Base-by-base conservation (phyloP, 192 early-diverging fungal species). In the Coemansia sp. region DNA sequence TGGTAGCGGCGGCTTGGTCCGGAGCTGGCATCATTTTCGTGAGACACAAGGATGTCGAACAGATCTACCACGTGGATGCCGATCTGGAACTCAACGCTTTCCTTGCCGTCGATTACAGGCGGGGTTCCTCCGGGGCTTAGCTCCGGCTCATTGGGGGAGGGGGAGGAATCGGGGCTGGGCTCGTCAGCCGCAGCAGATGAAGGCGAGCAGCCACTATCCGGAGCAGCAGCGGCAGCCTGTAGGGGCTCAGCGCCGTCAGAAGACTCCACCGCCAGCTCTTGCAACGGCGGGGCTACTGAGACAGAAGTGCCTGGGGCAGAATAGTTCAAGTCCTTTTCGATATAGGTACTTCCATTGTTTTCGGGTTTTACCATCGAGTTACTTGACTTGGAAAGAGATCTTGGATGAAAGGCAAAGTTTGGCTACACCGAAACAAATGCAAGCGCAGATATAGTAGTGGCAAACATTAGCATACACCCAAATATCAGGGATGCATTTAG, bases 11-110 rank as follows among this genome's bases (percentile, higher is more conserved):
- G 62, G 6, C 66, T 47, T 27, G 38, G 45, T 55, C 58, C 62
- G 13, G 34, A 33, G 57, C 63, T 33, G 4, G 40, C 20, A 40
- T 65, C 59, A 56, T 42, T 48, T 13, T 59, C 70, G 37, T 67
- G 75, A 15, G 75, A 67, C 7, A 66, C 75, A 25, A 73, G 80
- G 7, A 87, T 83, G 62, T 94, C 92, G 40, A 94, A 88, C 36
- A 97, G 79, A 64, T 97, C 95, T n/a, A 87, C 76, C 7, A 97
- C 84, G 48, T 85, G 75, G 29, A 79, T 80, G 60, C 84, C 85
- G 28, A 87, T 75, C 74, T 87, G 86, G 50, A 85, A 85, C 65
- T 88, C 86, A 44, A 88, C 83, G 11, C 84, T 85, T 47, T 82
- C 81, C 75, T 87, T 86, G 42, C 86, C 86, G 60, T 87, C 86